A percentile compares a stretch with the other conserved stretches of the same genome.
These are phyloP conservation scores for Pseudogymnoascus sp. DNA, from an alignment of 2,329 filamentous ascomycete genomes.

Conservation along the genomic window DNA sequence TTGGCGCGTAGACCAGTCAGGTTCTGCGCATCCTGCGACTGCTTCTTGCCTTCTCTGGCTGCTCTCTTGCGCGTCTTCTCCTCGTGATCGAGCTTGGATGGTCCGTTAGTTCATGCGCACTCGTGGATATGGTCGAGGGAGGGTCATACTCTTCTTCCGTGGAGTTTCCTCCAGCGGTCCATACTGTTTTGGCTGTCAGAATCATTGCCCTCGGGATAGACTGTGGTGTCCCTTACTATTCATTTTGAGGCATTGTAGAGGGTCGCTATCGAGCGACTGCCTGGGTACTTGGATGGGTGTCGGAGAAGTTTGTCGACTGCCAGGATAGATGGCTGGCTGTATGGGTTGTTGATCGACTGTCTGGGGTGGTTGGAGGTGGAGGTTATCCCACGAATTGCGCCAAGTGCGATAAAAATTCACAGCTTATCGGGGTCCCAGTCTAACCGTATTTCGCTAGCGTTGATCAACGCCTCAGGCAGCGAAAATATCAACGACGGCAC, in stretches of 20 bases:
- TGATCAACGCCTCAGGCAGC: not conserved
- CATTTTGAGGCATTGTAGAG: slow-evolving; percentile 3
- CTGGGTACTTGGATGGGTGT: not conserved
- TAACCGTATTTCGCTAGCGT: not conserved
- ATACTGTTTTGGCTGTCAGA: slow-evolving; percentile 5
- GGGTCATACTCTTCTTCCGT: slow-evolving; percentile 4
- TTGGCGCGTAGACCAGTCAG: slow-evolving; percentile 82
- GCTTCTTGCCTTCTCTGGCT: slow-evolving; percentile 79
- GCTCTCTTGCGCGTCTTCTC: slow-evolving; percentile 77
- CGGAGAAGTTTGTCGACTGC: not conserved
- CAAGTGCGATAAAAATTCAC: slow-evolving; percentile 8
- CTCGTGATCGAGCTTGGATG: slow-evolving; percentile 61
- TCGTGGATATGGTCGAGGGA: not conserved
- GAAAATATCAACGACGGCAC: not conserved
- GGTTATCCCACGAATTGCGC: slow-evolving; percentile 7
- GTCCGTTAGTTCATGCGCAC: not conserved
- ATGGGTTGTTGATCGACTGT: slow-evolving; percentile 1
- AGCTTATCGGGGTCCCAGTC: not conserved
- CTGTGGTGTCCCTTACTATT: not conserved
- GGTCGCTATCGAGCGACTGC: slow-evolving; percentile 2
- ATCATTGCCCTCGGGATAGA: not conserved
- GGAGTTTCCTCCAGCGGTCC: slow-evolving; percentile 9
- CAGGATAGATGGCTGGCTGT: not conserved
- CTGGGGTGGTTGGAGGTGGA: slow-evolving; percentile 4
- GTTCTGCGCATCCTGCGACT: slow-evolving; percentile 81